Conservation (phyloP, 2,329 filamentous ascomycete species). For the Dactylellina parvicollis region DNA sequence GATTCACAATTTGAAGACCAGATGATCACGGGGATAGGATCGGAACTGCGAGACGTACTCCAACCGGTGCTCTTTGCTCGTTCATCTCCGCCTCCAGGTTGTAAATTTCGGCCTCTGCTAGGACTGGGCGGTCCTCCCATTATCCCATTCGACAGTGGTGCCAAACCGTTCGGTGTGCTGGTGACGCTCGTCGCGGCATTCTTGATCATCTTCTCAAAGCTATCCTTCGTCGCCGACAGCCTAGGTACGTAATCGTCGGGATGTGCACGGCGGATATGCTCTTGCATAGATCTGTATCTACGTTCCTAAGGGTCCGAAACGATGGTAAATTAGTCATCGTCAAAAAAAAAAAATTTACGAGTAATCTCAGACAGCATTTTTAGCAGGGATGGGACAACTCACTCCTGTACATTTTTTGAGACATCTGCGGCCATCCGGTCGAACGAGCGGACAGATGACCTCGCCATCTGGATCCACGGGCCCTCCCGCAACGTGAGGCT, state of each 20-base stretch:
- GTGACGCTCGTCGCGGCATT: conserved; percentile 19
- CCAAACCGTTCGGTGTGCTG: conserved; percentile 4
- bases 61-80: conserved; percentile 50
- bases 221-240: conserved; percentile 96
- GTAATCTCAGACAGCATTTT: neutral
- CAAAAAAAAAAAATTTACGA: conserved; percentile 6
- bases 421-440: conserved; percentile 96
- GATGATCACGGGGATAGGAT: neutral
- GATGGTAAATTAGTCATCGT: conserved; percentile 26
- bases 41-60: conserved; percentile 32
- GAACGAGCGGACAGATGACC: conserved; percentile 93
- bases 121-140: conserved; percentile 43
- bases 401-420: conserved; percentile 97
- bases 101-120: conserved; percentile 35
- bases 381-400: conserved; percentile 66
- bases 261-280: conserved; percentile 97
- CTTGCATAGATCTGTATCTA: conserved; percentile 93
- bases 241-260: conserved; percentile 97
- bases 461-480: conserved; percentile 64
- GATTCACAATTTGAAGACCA: neutral
- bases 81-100: conserved; percentile 46
- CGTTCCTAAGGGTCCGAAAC: conserved; percentile 25
- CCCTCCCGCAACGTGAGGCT: conserved; percentile 54
- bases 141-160: conserved; percentile 22
- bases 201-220: conserved; percentile 85